Conservation (phyloP, 179 eudicot species). For the Corrigiola litoralis region DNA sequence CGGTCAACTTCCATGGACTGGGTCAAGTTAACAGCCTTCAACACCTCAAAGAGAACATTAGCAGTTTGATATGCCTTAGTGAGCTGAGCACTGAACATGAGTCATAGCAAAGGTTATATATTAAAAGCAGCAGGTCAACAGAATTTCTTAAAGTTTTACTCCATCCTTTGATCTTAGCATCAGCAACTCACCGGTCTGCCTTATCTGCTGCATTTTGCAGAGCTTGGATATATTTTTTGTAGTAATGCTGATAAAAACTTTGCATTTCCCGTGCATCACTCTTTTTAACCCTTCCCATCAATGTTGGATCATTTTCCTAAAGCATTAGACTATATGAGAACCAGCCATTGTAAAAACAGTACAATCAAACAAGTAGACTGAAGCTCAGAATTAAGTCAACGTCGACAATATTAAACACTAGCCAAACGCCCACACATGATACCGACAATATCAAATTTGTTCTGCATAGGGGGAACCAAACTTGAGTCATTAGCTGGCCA, state of each 20-base stretch:
- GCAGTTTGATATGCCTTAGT: slow-evolving; percentile 99
- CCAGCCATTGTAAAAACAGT: background rate
- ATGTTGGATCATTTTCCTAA: slow-evolving; percentile 96
- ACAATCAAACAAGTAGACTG: background rate
- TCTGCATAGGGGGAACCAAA: too few relatives aligned
- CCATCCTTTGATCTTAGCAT: background rate
- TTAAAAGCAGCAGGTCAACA: background rate
- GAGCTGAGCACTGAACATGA: slow-evolving; percentile 79
- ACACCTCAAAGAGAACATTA: slow-evolving; percentile 96
- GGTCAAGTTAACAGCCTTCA: slow-evolving; percentile 92
- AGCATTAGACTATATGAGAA: background rate
- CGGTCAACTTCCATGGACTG: slow-evolving; percentile 91
- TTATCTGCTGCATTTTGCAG: slow-evolving; percentile 95
- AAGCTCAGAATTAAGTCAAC: background rate
- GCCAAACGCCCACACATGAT: too few relatives aligned
- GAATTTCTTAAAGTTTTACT: background rate
- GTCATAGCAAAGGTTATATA: slow-evolving; percentile 8
- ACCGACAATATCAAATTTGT: too few relatives aligned
- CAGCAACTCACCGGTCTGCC: slow-evolving; percentile 84
- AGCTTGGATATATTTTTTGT: slow-evolving; percentile 95
- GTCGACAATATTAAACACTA: too few relatives aligned
- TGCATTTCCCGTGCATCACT: slow-evolving; percentile 99
- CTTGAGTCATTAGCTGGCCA: too few relatives aligned
- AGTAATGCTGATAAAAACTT: slow-evolving; percentile 97
- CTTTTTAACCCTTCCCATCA: slow-evolving; percentile 87